phyloP scores from a whole-genome alignment of 2,329 filamentous ascomycete species.

The Akanthomyces lecanii region DNA sequence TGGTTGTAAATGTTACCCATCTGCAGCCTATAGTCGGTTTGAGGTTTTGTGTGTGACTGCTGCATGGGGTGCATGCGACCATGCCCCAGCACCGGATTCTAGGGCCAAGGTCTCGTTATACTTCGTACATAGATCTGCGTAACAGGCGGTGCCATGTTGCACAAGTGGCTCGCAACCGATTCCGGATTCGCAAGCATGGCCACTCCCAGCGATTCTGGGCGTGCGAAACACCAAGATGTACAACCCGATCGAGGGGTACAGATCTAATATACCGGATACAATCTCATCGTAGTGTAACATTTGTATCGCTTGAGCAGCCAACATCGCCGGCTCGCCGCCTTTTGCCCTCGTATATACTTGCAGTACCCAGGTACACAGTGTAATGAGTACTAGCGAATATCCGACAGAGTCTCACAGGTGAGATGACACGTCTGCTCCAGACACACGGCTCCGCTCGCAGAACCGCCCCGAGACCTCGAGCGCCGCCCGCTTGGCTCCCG shows the following conservation, averaged over 20 bases:
- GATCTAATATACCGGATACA: background rate
- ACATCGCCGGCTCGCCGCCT: background rate
- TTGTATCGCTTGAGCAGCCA: background rate
- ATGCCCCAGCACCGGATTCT: background rate
- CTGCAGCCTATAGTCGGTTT: background rate
- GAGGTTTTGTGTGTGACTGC: background rate
- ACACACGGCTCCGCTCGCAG: slow-evolving; percentile 12
- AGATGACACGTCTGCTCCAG: slow-evolving; percentile 35
- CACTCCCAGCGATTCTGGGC: slow-evolving; percentile 1
- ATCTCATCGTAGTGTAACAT: background rate
- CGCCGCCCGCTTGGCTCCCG: slow-evolving; percentile 15
- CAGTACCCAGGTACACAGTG: background rate
- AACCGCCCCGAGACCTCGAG: slow-evolving; percentile 14
- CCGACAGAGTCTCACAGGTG: slow-evolving; percentile 27
- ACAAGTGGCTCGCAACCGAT: background rate
- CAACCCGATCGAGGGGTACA: slow-evolving; percentile 7
- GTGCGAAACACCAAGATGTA: background rate
- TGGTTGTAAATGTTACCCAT: background rate
- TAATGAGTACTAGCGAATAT: background rate
- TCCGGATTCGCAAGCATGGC: slow-evolving; percentile 2
- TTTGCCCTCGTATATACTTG: background rate
- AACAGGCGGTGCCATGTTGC: background rate
- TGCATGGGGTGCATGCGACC: slow-evolving; percentile 3
- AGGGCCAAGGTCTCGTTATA: background rate
- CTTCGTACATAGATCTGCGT: slow-evolving; percentile 1